A percentile compares a stretch with the other conserved stretches of the same genome.
phyloP scores from a whole-genome alignment of 148 eudicot species.

The Camellia lanceoleosa region DNA sequence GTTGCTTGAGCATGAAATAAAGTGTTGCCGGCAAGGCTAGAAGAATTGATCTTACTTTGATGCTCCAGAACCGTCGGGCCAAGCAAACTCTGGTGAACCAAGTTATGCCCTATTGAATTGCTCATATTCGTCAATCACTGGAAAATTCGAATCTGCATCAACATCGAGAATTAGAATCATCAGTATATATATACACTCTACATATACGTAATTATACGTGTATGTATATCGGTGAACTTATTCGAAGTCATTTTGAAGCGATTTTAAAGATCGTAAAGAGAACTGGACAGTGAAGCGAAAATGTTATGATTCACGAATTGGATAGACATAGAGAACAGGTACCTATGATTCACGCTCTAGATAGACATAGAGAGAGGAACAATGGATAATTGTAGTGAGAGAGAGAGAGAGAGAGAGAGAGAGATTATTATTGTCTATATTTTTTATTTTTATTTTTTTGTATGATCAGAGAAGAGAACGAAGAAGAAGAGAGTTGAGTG shows the following conservation, averaged over 20 bases:
- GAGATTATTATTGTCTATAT: too few relatives aligned
- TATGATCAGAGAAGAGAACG: neutral
- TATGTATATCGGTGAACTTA: neutral
- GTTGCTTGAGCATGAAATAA: conserved; percentile 51
- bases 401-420: too few relatives aligned
- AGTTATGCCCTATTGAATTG: conserved; percentile 55
- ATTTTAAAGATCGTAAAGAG: neutral
- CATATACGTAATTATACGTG: too few relatives aligned
- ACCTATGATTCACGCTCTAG: too few relatives aligned
- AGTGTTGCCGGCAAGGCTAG: conserved; percentile 42
- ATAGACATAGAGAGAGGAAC: neutral
- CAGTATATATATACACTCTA: neutral
- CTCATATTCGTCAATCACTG: conserved; percentile 49
- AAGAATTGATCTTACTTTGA: conserved; percentile 47
- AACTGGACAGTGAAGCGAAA: neutral
- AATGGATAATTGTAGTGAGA: neutral
- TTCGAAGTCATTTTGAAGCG: neutral
- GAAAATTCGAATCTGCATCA: conserved; percentile 12
- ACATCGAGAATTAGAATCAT: conserved; percentile 6
- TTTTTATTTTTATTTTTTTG: neutral
- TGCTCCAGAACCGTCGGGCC: conserved; percentile 44
- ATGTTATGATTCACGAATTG: too few relatives aligned
- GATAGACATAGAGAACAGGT: too few relatives aligned
- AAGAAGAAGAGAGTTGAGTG: neutral
- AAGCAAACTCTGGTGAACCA: conserved; percentile 45